phyloP scores from a whole-genome alignment of 1,139 yeast genomes.

The Protomyces inouyei region DNA sequence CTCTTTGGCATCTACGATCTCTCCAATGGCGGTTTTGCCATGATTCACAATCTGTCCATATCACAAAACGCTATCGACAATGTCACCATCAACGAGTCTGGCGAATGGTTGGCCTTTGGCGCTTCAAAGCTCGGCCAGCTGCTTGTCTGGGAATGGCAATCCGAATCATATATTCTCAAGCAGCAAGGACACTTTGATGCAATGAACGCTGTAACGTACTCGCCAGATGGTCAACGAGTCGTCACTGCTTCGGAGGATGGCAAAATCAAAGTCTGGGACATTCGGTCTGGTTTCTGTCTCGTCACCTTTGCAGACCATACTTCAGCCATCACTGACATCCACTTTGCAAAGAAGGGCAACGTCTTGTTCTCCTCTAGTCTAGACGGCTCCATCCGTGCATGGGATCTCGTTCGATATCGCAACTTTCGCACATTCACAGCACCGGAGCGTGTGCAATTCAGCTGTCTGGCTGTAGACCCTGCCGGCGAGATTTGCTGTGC shows the following conservation, averaged over 20 bases:
- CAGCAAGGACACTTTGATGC: conserved; percentile 97
- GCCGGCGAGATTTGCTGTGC: conserved; percentile 97
- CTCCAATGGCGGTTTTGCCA: conserved; percentile 57
- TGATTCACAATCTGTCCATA: conserved; percentile 83
- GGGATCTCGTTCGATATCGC: conserved; percentile 90
- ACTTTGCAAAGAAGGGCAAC: conserved; percentile 81
- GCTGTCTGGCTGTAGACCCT: conserved; percentile 89
- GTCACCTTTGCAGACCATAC: conserved; percentile 89
- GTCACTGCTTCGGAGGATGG: conserved; percentile 98
- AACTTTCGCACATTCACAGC: conserved; percentile 94
- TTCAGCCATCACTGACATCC: conserved; percentile 81
- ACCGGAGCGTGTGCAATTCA: conserved; percentile 79
- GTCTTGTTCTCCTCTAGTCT: conserved; percentile 84
- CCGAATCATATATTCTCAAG: conserved; percentile 87
- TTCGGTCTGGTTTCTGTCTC: conserved; percentile 83
- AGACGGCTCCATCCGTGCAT: conserved; percentile 96
- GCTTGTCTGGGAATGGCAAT: conserved; percentile 97
- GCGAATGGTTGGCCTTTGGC: conserved; percentile 98
- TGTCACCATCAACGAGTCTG: conserved; percentile 70
- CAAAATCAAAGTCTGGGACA: conserved; percentile 93
- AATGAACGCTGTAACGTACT: conserved; percentile 73
- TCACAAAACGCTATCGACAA: conserved; percentile 87
- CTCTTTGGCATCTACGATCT: conserved; percentile 89
- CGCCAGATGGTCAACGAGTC: conserved; percentile 90
- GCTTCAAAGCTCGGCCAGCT: conserved; percentile 87